Evolutionary conservation across 148 eudicot species (phyloP).

Genomic region (Chenopodium suecicum): DNA sequence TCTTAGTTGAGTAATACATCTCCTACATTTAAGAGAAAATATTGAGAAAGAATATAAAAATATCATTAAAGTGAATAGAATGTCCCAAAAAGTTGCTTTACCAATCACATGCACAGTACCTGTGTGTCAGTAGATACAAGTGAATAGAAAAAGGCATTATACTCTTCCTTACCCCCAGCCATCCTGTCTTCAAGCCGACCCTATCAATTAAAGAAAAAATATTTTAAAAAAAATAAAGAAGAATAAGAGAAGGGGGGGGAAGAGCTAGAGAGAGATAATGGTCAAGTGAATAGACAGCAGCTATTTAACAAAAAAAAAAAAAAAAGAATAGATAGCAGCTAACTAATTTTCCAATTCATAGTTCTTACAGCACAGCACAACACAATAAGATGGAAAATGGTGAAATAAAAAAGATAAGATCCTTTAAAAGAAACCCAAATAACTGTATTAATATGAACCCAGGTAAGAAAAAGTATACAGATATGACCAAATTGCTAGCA

Average conservation of each 20-base stretch:
- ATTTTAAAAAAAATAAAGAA: background rate
- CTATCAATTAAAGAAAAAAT: slow-evolving; percentile 36
- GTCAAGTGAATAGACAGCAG: background rate
- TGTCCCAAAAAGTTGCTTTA: background rate
- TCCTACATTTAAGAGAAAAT: slow-evolving; percentile 53
- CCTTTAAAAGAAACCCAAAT: background rate
- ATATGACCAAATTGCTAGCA: background rate
- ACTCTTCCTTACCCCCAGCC: slow-evolving; percentile 99
- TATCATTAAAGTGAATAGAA: background rate
- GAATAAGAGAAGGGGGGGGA: too few relatives aligned
- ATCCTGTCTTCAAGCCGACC: slow-evolving; percentile 90
- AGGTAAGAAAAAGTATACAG: background rate
- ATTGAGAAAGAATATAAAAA: background rate
- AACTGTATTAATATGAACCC: background rate
- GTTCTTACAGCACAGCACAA: background rate
- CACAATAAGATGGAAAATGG: background rate
- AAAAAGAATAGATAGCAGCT: background rate
- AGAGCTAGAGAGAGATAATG: background rate
- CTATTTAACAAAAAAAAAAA: too few relatives aligned
- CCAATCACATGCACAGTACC: slow-evolving; percentile 32
- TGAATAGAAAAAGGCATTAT: slow-evolving; percentile 96
- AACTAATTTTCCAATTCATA: too few relatives aligned
- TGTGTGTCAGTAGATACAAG: slow-evolving; percentile 98
- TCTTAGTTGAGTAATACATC: slow-evolving; percentile 97
- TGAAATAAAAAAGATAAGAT: background rate